phyloP scores from a whole-genome alignment of 73 alveolate species.

The Paramecium octaurelia region DNA sequence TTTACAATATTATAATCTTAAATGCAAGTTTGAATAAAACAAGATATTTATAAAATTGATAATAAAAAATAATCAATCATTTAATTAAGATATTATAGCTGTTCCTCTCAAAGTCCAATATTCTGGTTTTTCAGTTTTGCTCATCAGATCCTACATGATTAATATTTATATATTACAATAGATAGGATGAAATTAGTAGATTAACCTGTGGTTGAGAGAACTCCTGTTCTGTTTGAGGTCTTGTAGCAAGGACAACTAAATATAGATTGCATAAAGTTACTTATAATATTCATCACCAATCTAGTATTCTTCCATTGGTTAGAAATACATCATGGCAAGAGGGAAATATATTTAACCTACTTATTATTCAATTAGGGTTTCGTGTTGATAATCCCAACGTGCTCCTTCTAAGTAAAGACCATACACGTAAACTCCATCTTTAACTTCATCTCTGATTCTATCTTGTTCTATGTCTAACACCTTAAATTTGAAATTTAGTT shows the following conservation, averaged over 20 bases:
- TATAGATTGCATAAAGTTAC: constrained; percentile 15
- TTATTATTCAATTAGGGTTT: constrained; percentile 69
- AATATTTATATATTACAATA: constrained; percentile 67
- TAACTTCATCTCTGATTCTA: constrained; percentile 61
- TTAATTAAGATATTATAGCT: constrained; percentile 70
- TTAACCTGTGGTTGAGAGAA: constrained; percentile 95
- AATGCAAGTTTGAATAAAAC: neutral
- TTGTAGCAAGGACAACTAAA: constrained; percentile 92
- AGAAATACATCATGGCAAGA: constrained; percentile 71
- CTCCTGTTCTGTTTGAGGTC: constrained; percentile 95
- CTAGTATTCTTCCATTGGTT: constrained; percentile 66
- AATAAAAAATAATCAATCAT: constrained; percentile 54
- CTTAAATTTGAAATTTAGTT: constrained; percentile 70
- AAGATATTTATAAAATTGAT: neutral
- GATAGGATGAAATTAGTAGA: constrained; percentile 93
- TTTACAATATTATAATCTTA: no score
- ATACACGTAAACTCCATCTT: constrained; percentile 90
- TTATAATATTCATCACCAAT: constrained; percentile 87
- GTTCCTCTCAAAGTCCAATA: constrained; percentile 97
- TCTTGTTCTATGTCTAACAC: constrained; percentile 46
- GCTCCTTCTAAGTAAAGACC: constrained; percentile 96
- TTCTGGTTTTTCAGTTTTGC: constrained; percentile 75
- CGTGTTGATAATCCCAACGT: constrained; percentile 76
- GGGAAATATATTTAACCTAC: constrained; percentile 69
- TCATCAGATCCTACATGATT: constrained; percentile 49